Evolutionary conservation across 2,329 filamentous ascomycete species (phyloP), one percentile per base, ranked within the genome.

Genomic region (Diaporthe sp.): DNA sequence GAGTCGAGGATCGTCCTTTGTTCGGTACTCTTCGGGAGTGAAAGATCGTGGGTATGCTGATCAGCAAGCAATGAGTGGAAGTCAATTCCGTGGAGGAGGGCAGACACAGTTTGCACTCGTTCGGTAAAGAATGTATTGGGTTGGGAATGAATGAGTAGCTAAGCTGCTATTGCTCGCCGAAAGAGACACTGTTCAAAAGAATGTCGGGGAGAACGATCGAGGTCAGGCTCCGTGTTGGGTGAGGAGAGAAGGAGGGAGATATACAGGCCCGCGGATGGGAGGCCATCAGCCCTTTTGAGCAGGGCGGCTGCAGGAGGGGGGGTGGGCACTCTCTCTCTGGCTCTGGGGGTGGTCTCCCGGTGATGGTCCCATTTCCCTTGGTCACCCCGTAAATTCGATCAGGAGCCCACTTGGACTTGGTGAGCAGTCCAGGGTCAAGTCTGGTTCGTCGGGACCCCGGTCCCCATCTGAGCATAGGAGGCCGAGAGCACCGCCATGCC

Each of bases 41-140:
- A 65, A 60, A 71, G 75, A 76, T 73, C 68, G 55, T 72, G 72
- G 51, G 73, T 74, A 73, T 76, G 76, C 74, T 76, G 74, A 77
- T 65, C 61, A 76, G 75, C 63, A 74, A 70, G 31, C 75, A 79
- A 78, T 76, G 76, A 80, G 80, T 80, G 81, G 81, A 81, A 80
- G 72, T 83, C 82, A 79, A 83, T 81, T 83, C 76, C 79, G 80
- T 78, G 73, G 77, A 76, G 73, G 79, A 77, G 76, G 77, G 80
- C 80, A 81, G 76, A 81, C 80, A 81, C 80, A 81, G 80, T 79
- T 42, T 81, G 81, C 81, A 76, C 73, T 76, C 72, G 75, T 76
- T 49, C 74, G 75, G 39, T 75, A 80, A 82, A 80, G 80, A 81
- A 77, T 76, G 79, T 79, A 80, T 75, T 77, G 77, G 80, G 78